Evolutionary conservation across 768 basidiomycete species (phyloP), one percentile per base, ranked within the genome.

Genomic region (Russula sp.): DNA sequence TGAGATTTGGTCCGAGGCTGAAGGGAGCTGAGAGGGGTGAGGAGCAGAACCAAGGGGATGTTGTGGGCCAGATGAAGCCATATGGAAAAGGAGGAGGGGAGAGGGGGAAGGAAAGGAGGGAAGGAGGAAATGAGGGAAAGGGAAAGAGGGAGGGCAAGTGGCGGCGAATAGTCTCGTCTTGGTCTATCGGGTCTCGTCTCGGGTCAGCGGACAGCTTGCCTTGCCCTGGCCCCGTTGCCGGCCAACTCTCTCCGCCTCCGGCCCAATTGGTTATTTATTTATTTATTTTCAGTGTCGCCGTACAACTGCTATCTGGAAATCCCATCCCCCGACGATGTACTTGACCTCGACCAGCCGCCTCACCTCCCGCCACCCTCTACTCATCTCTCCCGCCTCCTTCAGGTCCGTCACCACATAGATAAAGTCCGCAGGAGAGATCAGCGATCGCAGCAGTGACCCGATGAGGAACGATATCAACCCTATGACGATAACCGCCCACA

Each of bases 361-460:
- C 62, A 96, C 85, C 77, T 95, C 94, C 64, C 90, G 78, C 94
- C 93, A 97, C 32, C 86, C 86, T 32, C 71, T 71, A 20, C 69
- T 74, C 67, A 74, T 75, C 59, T 78, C 80, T 70, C 81, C 83
- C 58, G 75, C 79, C 63, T 83, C 82, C 70, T 73, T 70, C 64
- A 79, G 64, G 66, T 85, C 83, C 65, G 77, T 78, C 67, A 82
- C 86, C 46, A 91, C 83, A 71, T 93, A 87, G 47, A 94, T 85
- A 75, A 93, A 95, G 74, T 97, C 96, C 16, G 88, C 90, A 47
- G 96, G 91, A 7, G 87, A 89, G 42, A 98, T 77, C 64, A 98
- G 78, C 18, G 91, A 93, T 58, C 96, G 83, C 63, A 97, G 75
- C 58, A 98, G 76, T 32, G 93, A 95, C 59, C 96, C 96, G 68